A percentile compares a stretch with the other conserved stretches of the same genome.
Conservation (phyloP, 2,329 filamentous ascomycete genomes). For the Colletotrichum cuscutae region DNA sequence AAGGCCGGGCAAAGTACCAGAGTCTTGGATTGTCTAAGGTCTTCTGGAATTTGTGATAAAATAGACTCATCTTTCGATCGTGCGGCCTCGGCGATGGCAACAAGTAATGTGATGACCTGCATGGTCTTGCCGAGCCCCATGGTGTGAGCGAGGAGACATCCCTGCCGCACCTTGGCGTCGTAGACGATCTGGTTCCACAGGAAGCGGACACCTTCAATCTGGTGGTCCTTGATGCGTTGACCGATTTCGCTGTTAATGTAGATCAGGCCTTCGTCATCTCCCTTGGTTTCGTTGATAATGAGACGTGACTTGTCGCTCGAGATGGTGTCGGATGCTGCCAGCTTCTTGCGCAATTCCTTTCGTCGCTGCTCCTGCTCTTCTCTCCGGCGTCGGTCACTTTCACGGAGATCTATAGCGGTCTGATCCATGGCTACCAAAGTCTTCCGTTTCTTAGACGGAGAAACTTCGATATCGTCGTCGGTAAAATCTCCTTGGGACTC, state of each 20-base stretch:
- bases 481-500: constrained; percentile 4
- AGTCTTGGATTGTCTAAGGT: constrained; percentile 70
- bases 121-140: constrained; percentile 96
- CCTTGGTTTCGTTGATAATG: constrained; percentile 75
- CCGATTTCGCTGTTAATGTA: constrained; percentile 74
- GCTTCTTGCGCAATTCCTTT: constrained; percentile 55
- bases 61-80: constrained; percentile 67
- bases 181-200: constrained; percentile 87
- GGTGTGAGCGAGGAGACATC: constrained; percentile 85
- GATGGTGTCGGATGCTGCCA: constrained; percentile 55
- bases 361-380: constrained; percentile 65
- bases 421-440: constrained; percentile 60
- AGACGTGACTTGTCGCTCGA: constrained; percentile 60
- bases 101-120: constrained; percentile 87
- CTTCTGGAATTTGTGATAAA: constrained; percentile 72
- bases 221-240: constrained; percentile 77
- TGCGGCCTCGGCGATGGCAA: constrained; percentile 76
- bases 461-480: constrained; percentile 34
- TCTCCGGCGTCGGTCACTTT: constrained; percentile 63
- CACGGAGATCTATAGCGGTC: constrained; percentile 63
- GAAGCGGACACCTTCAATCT: constrained; percentile 84
- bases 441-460: constrained; percentile 56
- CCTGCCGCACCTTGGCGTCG: constrained; percentile 68
- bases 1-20: constrained; percentile 81
- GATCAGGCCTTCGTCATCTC: constrained; percentile 68